Conservation (phyloP, 768 basidiomycete genomes). For the Boletus tylopilopsis region DNA sequence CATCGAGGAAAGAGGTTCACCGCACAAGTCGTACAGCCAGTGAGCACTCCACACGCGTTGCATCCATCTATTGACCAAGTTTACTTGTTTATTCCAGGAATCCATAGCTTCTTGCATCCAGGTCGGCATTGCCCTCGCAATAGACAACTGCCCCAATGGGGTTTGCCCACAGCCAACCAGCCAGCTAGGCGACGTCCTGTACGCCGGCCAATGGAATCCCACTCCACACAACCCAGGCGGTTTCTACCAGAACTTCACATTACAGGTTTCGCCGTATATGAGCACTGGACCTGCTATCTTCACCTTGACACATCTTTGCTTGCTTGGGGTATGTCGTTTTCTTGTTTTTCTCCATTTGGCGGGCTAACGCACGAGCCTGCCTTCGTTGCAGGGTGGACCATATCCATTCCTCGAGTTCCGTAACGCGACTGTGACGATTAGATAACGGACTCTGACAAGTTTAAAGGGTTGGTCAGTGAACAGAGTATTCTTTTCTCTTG, state of each 20-base stretch:
- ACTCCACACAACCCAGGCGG: conserved; percentile 14
- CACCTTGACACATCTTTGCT: conserved; percentile 28
- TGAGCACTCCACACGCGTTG: conserved; percentile 14
- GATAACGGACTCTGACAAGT: not conserved
- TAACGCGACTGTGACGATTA: conserved; percentile 19
- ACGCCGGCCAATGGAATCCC: conserved; percentile 28
- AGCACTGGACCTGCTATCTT: conserved; percentile 24
- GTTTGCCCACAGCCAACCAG: conserved; percentile 21
- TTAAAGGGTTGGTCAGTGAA: not conserved
- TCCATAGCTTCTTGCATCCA: conserved; percentile 21
- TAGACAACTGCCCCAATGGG: conserved; percentile 17
- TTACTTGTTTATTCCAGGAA: conserved; percentile 1
- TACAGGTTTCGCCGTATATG: conserved; percentile 11
- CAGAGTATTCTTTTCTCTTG: not conserved
- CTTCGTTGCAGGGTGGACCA: conserved; percentile 16
- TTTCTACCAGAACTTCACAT: conserved; percentile 28
- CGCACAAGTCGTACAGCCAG: conserved; percentile 20
- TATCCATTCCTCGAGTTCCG: conserved; percentile 29
- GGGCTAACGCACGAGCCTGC: not conserved
- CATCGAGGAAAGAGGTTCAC: conserved; percentile 15
- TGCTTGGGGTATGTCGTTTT: conserved; percentile 24
- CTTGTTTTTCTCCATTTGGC: not conserved
- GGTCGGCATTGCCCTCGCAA: conserved; percentile 31
- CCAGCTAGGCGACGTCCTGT: conserved; percentile 24
- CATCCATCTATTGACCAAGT: not conserved